phyloP scores from a whole-genome alignment of 2,329 filamentous ascomycete genomes.

The Pyrenochaeta sp. region DNA sequence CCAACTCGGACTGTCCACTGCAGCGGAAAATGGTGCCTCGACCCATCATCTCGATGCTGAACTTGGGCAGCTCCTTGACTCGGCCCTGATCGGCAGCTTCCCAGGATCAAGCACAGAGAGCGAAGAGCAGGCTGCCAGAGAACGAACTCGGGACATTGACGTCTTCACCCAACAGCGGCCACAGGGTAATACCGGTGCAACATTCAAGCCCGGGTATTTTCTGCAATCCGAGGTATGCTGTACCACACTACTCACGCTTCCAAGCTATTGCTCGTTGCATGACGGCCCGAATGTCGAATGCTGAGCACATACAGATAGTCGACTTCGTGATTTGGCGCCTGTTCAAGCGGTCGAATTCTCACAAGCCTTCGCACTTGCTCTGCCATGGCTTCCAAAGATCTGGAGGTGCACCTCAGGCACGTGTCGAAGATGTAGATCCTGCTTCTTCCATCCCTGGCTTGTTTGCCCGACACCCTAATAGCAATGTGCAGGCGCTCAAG shows the following conservation, averaged over 20 bases:
- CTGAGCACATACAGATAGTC: constrained; percentile 53
- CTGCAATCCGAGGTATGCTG: constrained; percentile 56
- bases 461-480: constrained; percentile 71
- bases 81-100: constrained; percentile 68
- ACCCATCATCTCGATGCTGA: constrained; percentile 49
- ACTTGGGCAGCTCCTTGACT: constrained; percentile 71
- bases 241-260: not conserved
- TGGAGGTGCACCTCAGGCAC: constrained; percentile 33
- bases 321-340: constrained; percentile 73
- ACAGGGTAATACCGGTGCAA: constrained; percentile 38
- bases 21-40: constrained; percentile 32
- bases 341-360: constrained; percentile 66
- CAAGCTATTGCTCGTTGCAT: not conserved
- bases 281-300: not conserved
- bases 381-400: constrained; percentile 80
- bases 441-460: constrained; percentile 70
- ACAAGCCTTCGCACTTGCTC: constrained; percentile 76
- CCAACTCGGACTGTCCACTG: constrained; percentile 38
- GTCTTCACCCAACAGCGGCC: constrained; percentile 56
- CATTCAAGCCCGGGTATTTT: constrained; percentile 42
- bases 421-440: constrained; percentile 42
- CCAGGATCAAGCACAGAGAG: constrained; percentile 49
- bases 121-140: constrained; percentile 58
- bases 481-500: constrained; percentile 74
- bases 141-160: constrained; percentile 51